Base-by-base conservation (phyloP, 441 rosid species). In the Aquilaria agallochum region DNA sequence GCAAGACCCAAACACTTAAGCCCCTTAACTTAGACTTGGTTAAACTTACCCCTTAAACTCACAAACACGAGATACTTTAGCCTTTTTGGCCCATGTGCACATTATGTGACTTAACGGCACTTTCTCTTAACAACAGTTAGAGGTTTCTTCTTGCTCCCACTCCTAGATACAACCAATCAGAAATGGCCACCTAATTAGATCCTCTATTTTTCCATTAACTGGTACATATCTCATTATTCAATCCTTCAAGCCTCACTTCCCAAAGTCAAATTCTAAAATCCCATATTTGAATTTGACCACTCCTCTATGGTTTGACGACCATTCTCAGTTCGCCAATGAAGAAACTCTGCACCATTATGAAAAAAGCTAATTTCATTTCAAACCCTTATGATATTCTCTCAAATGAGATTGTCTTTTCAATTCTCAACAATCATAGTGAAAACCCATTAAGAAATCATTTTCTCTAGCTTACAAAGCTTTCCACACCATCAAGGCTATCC, bases 381-480 rank as follows among this genome's bases (percentile, higher is more conserved):
- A 53, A 60, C 60, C 67, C 55, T n/a, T 71, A 64, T 56, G 79
- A 71, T 46, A 1, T 15, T 20, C 72, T 75, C 47, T 32, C 68
- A 9, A 75, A 71, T 15, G 73, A 75, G 49, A 61, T 71, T 50
- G 48, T 71, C 9, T 65, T 52, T 48, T 50, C 42, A 47, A 68
- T 75, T 63, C 79, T 75, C 47, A 73, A 71, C 70, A 62, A 55
- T 36, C 71, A 71, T 12, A 32, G 58, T 53, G 13, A 55, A 55
- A 66, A 74, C 60, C 68, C 73, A 13, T 69, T 55, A 53, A 2
- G 57, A 74, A 74, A 52, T 60, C 75, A 11, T 74, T 74, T 69
- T 74, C 78, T 48, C 67, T 63, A 34, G 45, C 62, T 15, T 64
- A 72, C 64, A 74, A 34, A 13, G 34, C 72, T 9, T 70, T 74